Conservation (phyloP, 2,329 filamentous ascomycete genomes). For the Claviceps monticola region DNA sequence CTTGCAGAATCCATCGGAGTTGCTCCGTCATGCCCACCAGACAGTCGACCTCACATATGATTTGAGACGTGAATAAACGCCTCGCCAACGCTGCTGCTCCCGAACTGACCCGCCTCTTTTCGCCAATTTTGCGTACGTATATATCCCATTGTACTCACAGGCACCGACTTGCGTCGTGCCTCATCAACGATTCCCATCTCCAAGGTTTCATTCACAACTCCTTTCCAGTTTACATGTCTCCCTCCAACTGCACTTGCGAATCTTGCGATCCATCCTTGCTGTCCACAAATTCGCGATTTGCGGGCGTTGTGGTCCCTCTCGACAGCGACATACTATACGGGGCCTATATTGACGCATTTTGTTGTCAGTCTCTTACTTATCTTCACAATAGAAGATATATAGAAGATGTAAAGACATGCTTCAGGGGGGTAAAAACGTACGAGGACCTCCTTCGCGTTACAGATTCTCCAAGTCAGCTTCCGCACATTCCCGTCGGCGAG, state of each 20-base stretch:
- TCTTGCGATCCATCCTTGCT: slow-evolving; percentile 9
- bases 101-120: too few relatives aligned
- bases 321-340: slow-evolving; percentile 59
- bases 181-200: too few relatives aligned
- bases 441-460: slow-evolving; percentile 88
- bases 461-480: slow-evolving; percentile 88
- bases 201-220: background rate
- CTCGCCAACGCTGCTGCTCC: too few relatives aligned
- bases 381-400: background rate
- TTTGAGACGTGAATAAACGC: too few relatives aligned
- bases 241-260: too few relatives aligned
- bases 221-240: background rate
- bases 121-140: too few relatives aligned
- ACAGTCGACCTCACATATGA: too few relatives aligned
- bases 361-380: background rate
- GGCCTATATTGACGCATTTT: slow-evolving; percentile 30
- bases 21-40: too few relatives aligned
- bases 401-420: background rate
- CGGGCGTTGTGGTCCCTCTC: slow-evolving; percentile 47
- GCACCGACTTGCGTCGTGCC: too few relatives aligned
- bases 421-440: slow-evolving; percentile 37
- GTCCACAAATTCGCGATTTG: slow-evolving; percentile 24
- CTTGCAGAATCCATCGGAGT: too few relatives aligned
- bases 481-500: slow-evolving; percentile 80
- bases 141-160: too few relatives aligned